A percentile compares a stretch with the other conserved stretches of the same genome.
phyloP scores from a whole-genome alignment of 106 monocot species.

The Dioscorea dumetorum region DNA sequence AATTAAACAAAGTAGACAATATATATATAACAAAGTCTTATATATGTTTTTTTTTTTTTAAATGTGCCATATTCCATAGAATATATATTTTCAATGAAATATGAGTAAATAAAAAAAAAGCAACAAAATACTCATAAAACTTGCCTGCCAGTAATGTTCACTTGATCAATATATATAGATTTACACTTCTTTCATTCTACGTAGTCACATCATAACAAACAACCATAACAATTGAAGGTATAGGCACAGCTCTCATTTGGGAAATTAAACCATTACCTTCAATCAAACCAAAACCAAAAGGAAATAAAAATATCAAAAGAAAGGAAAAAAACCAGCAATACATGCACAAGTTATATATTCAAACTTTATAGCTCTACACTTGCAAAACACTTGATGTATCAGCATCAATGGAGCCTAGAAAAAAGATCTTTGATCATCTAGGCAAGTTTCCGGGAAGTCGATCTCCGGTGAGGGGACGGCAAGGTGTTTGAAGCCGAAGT shows the following conservation, averaged over 20 bases:
- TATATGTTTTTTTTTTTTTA: no score
- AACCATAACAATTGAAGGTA: not conserved
- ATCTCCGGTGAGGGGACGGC: constrained; percentile 10
- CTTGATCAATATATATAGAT: no score
- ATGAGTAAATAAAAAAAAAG: no score
- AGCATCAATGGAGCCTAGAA: not conserved
- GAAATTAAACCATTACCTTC: not conserved
- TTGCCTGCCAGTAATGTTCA: no score
- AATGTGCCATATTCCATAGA: no score
- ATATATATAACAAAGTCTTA: no score
- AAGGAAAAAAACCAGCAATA: not conserved
- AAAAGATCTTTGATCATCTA: not conserved
- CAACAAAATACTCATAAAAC: no score
- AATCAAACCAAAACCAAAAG: not conserved
- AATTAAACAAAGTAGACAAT: no score
- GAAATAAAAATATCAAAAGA: not conserved
- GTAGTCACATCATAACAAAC: no score
- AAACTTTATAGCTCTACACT: not conserved
- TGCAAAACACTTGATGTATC: not conserved
- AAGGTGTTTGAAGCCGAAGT: not conserved
- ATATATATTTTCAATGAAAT: no score
- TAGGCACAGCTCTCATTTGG: not conserved
- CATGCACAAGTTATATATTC: not conserved
- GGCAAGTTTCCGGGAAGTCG: constrained; percentile 1
- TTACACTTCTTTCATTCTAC: no score